Evolutionary conservation across 306 rosid species (phyloP), one percentile per base, ranked within the genome.

Genomic region (Pyrus pyrifolia): DNA sequence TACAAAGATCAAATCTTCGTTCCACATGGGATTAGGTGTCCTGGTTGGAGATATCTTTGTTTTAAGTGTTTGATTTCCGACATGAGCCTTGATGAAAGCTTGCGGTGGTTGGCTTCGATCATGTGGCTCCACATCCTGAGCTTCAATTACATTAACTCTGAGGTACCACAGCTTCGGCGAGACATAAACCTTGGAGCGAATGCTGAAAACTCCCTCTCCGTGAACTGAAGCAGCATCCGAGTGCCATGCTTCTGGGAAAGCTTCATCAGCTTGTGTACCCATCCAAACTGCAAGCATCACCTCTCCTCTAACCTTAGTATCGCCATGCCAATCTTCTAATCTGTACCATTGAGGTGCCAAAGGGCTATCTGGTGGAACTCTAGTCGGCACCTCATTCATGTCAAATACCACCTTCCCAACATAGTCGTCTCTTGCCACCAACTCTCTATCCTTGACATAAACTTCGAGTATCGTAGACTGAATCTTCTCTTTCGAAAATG

Each of bases 201-300:
- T 90, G 27, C 64, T 90, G 23, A 75, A 90, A 63, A 92, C 87
- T 17, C 93, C 96, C 6, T 92, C 96, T 0, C 92, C 93, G 0
- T 82, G 70, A 67, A 88, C 91, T 7, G 89, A 83, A 38, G 93
- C 85, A 18, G 92, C 89, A 64, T 92, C 96, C 1, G 93, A 83
- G 73, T 90, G 92, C 93, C 97, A 92, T 6, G 97, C 89, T 2
- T 92, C 96, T 3, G 97, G 92, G 74, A 92, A 92, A 11, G 97
- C 97, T 79, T 92, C 96, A 79, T 92, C 96, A 7, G 88, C 96
- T 61, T 92, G 96, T 66, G 96, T 92, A 30, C 97, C 96, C 88
- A 92, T 90, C 97, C 97, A 92, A 55, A 90, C 91, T 13, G 97
- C 97, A 25, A 92, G 84, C 97, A 92, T 92, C 11, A 92, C 74